A percentile compares a stretch with the other conserved stretches of the same genome.
Conservation (phyloP, 768 basidiomycete species). For the Suillus clintonianus region DNA sequence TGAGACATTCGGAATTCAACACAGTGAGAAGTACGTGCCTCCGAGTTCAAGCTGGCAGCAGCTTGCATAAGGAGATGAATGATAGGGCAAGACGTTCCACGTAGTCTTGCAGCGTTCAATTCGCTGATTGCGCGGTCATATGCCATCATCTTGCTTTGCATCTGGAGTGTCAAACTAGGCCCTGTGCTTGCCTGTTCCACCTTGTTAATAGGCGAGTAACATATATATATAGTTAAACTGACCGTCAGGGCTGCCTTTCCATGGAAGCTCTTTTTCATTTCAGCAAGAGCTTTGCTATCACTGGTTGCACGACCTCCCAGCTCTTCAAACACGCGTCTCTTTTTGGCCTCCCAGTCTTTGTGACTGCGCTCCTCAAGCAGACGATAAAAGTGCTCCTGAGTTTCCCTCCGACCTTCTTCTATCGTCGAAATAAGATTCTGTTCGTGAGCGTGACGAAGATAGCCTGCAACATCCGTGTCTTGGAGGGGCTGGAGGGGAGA, state of each 20-base stretch:
- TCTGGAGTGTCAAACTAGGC: conserved; percentile 67
- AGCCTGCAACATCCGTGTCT: conserved; percentile 93
- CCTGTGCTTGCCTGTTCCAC: conserved; percentile 41
- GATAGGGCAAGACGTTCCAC: conserved; percentile 74
- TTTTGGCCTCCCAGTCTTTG: conserved; percentile 88
- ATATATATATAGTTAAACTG: conserved; percentile 21
- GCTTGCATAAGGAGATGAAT: conserved; percentile 73
- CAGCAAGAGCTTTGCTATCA: conserved; percentile 55
- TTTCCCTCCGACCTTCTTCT: conserved; percentile 84
- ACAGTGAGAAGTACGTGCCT: conserved; percentile 39
- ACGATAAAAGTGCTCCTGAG: conserved; percentile 82
- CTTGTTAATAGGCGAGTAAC: conserved; percentile 8
- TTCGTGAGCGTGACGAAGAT: conserved; percentile 92
- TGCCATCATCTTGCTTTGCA: conserved; percentile 95
- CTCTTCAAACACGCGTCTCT: conserved; percentile 88
- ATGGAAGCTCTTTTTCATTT: conserved; percentile 64
- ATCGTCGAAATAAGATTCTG: conserved; percentile 94
- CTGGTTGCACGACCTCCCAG: conserved; percentile 67
- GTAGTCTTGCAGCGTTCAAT: conserved; percentile 72
- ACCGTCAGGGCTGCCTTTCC: conserved; percentile 58
- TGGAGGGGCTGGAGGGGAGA: conserved; percentile 89
- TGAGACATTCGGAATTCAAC: neutral
- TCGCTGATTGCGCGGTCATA: conserved; percentile 84
- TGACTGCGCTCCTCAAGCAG: conserved; percentile 74
- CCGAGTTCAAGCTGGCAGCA: conserved; percentile 56